Evolutionary conservation across 805 yeast species (phyloP).

Genomic region (Isabelozyma gotoi): DNA sequence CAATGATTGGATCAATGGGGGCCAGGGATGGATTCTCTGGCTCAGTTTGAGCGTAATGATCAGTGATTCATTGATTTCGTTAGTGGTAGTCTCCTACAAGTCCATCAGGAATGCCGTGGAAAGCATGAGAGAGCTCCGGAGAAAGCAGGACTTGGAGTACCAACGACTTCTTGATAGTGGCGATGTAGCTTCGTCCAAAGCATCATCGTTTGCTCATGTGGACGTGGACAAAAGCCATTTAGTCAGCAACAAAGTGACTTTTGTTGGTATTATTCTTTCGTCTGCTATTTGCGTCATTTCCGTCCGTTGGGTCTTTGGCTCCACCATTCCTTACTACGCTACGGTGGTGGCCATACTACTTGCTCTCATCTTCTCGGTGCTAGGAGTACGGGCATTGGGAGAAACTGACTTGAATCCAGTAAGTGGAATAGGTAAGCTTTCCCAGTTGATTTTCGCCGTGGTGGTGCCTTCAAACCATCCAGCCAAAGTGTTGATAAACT

Average conservation of each 20-base stretch:
- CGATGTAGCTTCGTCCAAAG: neutral
- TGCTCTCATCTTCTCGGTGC: conserved; percentile 75
- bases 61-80: conserved; percentile 82
- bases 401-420: conserved; percentile 97
- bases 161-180: conserved; percentile 1
- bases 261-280: conserved; percentile 63
- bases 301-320: conserved; percentile 68
- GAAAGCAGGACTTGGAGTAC: neutral
- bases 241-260: conserved; percentile 49
- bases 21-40: conserved; percentile 98
- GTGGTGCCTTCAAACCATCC: conserved; percentile 74
- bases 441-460: conserved; percentile 84
- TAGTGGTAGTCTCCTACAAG: conserved; percentile 56
- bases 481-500: conserved; percentile 77
- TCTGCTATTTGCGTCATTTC: conserved; percentile 66
- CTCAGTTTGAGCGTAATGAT: conserved; percentile 90
- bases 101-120: conserved; percentile 23
- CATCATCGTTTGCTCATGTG: neutral
- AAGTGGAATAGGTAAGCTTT: conserved; percentile 91
- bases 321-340: conserved; percentile 68
- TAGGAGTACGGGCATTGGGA: conserved; percentile 93
- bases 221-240: conserved; percentile 44
- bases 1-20: conserved; percentile 91
- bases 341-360: conserved; percentile 65
- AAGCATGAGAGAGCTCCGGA: neutral